phyloP scores from a whole-genome alignment of 2,329 filamentous ascomycete species.

The Alternaria incomplexa region DNA sequence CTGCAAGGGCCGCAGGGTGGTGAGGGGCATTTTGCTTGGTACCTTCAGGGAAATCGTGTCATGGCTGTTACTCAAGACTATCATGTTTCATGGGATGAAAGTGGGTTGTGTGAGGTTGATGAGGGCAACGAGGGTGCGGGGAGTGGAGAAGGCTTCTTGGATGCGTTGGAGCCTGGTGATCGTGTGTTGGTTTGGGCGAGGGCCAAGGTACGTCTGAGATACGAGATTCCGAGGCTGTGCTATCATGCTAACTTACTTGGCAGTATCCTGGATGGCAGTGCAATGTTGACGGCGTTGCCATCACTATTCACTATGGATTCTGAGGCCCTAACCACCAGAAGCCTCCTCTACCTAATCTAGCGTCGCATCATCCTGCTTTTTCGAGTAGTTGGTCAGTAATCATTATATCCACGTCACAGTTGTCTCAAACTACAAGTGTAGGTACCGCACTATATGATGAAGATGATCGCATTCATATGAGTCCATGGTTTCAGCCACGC shows the following conservation, averaged over 20 bases:
- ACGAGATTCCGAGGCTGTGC: background rate
- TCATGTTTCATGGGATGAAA: slow-evolving; percentile 25
- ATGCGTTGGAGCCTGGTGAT: slow-evolving; percentile 34
- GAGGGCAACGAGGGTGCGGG: slow-evolving; percentile 35
- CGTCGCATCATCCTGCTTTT: background rate
- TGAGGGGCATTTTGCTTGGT: slow-evolving; percentile 37
- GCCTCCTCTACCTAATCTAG: background rate
- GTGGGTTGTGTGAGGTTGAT: background rate
- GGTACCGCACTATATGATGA: background rate
- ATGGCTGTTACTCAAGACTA: slow-evolving; percentile 18
- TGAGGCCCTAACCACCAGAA: background rate
- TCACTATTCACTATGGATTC: slow-evolving; percentile 32
- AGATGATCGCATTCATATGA: background rate
- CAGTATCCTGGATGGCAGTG: slow-evolving; percentile 42
- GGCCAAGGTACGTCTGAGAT: slow-evolving; percentile 34
- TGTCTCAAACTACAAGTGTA: background rate
- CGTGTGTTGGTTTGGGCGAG: slow-evolving; percentile 39
- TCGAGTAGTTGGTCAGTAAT: no score
- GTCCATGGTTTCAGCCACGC: background rate
- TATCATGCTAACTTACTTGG: background rate
- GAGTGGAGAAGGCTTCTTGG: slow-evolving; percentile 33
- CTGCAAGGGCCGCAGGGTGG: slow-evolving; percentile 30
- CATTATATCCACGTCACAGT: no score
- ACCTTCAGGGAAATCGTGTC: slow-evolving; percentile 42
- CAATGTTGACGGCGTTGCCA: slow-evolving; percentile 23